A percentile compares a stretch with the other conserved stretches of the same genome.
Conservation (phyloP, 495 filamentous ascomycete species). For the Margaritispora aquatica region DNA sequence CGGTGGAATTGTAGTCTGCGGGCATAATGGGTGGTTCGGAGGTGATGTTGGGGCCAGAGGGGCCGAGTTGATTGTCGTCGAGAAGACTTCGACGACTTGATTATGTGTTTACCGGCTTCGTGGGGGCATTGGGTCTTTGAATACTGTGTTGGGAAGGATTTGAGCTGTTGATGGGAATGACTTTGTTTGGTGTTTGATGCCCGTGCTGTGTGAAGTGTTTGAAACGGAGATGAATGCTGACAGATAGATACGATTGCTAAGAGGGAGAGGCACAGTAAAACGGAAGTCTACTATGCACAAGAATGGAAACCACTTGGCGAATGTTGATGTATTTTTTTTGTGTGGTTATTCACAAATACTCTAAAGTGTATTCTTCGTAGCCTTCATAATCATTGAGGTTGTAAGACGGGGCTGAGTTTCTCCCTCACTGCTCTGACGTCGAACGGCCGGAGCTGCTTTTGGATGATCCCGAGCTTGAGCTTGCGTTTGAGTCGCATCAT, state of each 20-base stretch:
- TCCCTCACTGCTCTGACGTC: background rate
- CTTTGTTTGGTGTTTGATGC: background rate
- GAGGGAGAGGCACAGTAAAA: background rate
- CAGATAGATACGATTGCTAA: background rate
- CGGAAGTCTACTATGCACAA: background rate
- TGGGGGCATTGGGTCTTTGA: background rate
- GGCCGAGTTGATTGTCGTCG: background rate
- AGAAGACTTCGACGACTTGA: background rate
- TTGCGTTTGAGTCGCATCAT: background rate
- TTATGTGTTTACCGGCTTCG: background rate
- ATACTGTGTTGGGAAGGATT: background rate
- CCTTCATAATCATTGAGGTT: too few species aligned
- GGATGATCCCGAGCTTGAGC: background rate
- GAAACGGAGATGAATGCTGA: constrained; percentile 11
- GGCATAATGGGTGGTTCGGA: constrained; percentile 32
- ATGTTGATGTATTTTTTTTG: too few species aligned
- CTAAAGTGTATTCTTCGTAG: too few species aligned
- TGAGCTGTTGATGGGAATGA: background rate
- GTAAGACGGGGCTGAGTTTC: background rate
- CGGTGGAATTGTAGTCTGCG: constrained; percentile 56
- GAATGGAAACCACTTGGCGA: too few species aligned
- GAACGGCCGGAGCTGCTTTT: background rate
- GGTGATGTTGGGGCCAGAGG: background rate
- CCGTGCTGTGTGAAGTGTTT: background rate
- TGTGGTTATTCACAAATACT: too few species aligned